phyloP scores from a whole-genome alignment of 2,329 filamentous ascomycete species.

The Penicillium sp. region DNA sequence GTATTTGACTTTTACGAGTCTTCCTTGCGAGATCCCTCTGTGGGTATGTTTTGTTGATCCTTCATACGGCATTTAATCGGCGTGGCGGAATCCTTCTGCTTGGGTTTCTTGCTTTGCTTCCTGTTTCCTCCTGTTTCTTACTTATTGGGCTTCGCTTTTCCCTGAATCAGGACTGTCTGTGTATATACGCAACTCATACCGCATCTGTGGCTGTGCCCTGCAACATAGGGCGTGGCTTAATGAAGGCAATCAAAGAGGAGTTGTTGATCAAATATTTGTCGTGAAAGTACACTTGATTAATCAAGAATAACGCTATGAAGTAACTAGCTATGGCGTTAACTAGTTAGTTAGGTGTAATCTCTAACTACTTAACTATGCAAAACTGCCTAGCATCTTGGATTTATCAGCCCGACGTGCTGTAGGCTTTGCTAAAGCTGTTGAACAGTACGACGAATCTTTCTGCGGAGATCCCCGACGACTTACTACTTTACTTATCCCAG shows the following conservation, averaged over 20 bases:
- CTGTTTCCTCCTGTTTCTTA: slow-evolving; percentile 8
- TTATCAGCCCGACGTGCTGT: background rate
- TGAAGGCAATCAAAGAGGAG: background rate
- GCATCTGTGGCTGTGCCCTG: background rate
- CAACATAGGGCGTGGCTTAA: background rate
- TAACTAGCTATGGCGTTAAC: too few relatives aligned
- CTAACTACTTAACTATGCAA: too few relatives aligned
- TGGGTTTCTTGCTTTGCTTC: slow-evolving; percentile 9
- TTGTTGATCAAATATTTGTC: background rate
- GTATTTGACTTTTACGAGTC: slow-evolving; percentile 13
- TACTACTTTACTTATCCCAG: slow-evolving; percentile 1
- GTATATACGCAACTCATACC: slow-evolving; percentile 10
- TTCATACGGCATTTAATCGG: slow-evolving; percentile 25
- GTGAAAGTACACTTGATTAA: background rate
- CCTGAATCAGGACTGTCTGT: slow-evolving; percentile 7
- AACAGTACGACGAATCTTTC: too few relatives aligned
- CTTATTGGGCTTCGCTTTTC: background rate
- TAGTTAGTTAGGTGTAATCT: too few relatives aligned
- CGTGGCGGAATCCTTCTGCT: slow-evolving; percentile 10
- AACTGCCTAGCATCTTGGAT: background rate
- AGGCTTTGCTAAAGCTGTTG: background rate
- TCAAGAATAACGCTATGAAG: background rate
- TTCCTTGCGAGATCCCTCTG: slow-evolving; percentile 8
- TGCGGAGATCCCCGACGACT: background rate
- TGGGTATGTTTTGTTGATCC: slow-evolving; percentile 10